A percentile compares a stretch with the other conserved stretches of the same genome.
Conservation (phyloP, 2,329 filamentous ascomycete species). For the Phyllosticta citrichinensis region DNA sequence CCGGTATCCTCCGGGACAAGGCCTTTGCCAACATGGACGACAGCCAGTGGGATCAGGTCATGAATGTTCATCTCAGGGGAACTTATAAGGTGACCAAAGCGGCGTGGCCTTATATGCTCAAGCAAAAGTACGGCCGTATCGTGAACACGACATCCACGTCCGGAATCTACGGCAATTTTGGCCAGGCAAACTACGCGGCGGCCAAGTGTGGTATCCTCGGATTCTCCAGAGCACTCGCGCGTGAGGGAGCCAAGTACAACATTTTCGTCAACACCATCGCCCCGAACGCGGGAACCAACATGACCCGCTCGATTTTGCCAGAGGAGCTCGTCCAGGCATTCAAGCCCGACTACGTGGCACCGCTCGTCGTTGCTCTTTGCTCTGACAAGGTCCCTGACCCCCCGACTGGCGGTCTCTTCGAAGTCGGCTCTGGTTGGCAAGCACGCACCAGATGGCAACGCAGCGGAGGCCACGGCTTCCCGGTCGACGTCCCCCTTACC, state of each 20-base stretch:
- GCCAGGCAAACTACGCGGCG: conserved; percentile 93
- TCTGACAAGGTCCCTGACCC: conserved; percentile 78
- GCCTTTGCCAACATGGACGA: conserved; percentile 98
- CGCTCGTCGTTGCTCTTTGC: conserved; percentile 77
- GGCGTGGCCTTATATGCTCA: conserved; percentile 93
- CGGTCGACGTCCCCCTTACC: conserved; percentile 64
- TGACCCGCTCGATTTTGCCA: conserved; percentile 89
- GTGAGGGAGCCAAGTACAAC: conserved; percentile 94
- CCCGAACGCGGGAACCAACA: conserved; percentile 89
- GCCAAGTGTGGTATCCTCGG: conserved; percentile 68
- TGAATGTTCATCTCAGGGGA: conserved; percentile 85
- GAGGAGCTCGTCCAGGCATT: conserved; percentile 98
- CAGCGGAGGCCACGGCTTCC: conserved; percentile 81
- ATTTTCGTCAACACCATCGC: conserved; percentile 98
- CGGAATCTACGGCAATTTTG: conserved; percentile 98
- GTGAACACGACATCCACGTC: conserved; percentile 95
- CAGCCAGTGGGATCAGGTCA: conserved; percentile 79
- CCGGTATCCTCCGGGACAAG: conserved; percentile 95
- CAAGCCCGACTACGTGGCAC: conserved; percentile 97
- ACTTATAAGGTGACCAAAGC: conserved; percentile 97
- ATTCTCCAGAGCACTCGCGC: conserved; percentile 83
- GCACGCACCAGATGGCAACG: conserved; percentile 92
- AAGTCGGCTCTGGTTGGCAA: conserved; percentile 91
- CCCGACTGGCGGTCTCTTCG: conserved; percentile 79
- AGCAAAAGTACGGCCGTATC: conserved; percentile 96